Conservation (phyloP, 2,329 filamentous ascomycete species). For the Talaromyces sp. region DNA sequence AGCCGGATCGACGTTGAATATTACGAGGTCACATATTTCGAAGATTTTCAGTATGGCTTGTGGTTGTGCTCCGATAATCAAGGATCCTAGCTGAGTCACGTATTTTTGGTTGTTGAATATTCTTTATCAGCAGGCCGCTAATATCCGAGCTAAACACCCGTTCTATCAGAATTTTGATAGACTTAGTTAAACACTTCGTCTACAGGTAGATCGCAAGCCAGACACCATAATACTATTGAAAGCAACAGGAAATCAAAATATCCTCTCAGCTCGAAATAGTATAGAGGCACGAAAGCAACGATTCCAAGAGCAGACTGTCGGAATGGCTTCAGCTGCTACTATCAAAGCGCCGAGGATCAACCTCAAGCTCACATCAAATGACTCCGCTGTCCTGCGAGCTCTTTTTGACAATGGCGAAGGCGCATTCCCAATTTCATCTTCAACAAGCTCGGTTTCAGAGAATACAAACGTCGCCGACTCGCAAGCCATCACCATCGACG, state of each 20-base stretch:
- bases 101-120: not conserved
- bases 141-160: not conserved
- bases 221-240: not conserved
- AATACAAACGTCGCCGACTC: slow-evolving; percentile 30
- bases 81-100: not conserved
- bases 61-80: not conserved
- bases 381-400: slow-evolving; percentile 44
- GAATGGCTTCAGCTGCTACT: slow-evolving; percentile 18
- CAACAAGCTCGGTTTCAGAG: slow-evolving; percentile 28
- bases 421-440: slow-evolving; percentile 24
- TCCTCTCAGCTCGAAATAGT: too few species aligned
- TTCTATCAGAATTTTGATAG: not conserved
- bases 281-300: too few species aligned
- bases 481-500: slow-evolving; percentile 29
- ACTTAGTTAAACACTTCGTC: not conserved
- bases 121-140: not conserved
- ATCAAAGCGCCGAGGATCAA: slow-evolving; percentile 25
- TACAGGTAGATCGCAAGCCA: not conserved
- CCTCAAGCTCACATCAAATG: slow-evolving; percentile 40
- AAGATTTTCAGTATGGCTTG: not conserved
- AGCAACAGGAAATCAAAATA: not conserved
- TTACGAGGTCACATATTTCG: not conserved
- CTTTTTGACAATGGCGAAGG: slow-evolving; percentile 43
- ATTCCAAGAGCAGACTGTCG: not conserved
- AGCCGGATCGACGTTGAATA: not conserved